These are phyloP conservation scores for Diplodia corticola DNA, from an alignment of 2,329 filamentous ascomycete genomes.

Conservation along the genomic window DNA sequence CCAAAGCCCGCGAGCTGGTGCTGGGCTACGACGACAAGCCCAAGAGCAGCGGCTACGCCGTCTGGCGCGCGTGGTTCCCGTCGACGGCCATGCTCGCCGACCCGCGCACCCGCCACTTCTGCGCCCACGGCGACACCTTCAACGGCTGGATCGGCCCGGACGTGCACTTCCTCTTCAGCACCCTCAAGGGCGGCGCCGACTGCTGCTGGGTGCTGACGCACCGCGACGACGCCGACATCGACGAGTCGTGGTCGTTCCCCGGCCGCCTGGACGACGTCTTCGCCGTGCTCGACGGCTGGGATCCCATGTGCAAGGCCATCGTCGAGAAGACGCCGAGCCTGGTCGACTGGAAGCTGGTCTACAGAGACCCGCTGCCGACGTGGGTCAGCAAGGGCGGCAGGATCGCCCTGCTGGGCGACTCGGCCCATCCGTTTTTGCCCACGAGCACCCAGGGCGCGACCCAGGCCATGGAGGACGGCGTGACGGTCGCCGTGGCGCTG, in stretches of 20 bases:
- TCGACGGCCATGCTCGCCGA: constrained; percentile 43
- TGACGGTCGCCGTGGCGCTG: constrained; percentile 17
- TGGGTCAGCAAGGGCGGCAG: constrained; percentile 17
- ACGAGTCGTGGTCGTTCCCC: constrained; percentile 40
- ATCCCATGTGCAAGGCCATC: constrained; percentile 47
- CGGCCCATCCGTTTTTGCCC: constrained; percentile 25
- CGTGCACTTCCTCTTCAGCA: constrained; percentile 42
- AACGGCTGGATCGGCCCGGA: constrained; percentile 43
- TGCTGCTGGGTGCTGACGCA: constrained; percentile 43
- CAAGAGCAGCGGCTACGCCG: constrained; percentile 56
- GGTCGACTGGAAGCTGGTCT: constrained; percentile 25
- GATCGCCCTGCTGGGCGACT: constrained; percentile 23
- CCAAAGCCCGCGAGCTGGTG: constrained; percentile 52
- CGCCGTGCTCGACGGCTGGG: constrained; percentile 39
- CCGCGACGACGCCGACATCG: constrained; percentile 38
- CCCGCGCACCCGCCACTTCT: constrained; percentile 40
- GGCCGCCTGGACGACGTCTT: constrained; percentile 37
- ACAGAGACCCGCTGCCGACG: constrained; percentile 23
- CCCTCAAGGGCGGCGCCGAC: constrained; percentile 38
- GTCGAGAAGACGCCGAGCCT: constrained; percentile 41
- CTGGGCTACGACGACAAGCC: constrained; percentile 55
- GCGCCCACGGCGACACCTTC: constrained; percentile 41
- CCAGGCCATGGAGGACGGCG: constrained; percentile 25
- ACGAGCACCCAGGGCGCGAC: constrained; percentile 23
- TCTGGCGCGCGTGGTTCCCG: constrained; percentile 51